Percentiles rank a stretch among this genome's conserved stretches.
phyloP scores from a whole-genome alignment of 2,329 filamentous ascomycete species.

The Mycosphaerella sp. region DNA sequence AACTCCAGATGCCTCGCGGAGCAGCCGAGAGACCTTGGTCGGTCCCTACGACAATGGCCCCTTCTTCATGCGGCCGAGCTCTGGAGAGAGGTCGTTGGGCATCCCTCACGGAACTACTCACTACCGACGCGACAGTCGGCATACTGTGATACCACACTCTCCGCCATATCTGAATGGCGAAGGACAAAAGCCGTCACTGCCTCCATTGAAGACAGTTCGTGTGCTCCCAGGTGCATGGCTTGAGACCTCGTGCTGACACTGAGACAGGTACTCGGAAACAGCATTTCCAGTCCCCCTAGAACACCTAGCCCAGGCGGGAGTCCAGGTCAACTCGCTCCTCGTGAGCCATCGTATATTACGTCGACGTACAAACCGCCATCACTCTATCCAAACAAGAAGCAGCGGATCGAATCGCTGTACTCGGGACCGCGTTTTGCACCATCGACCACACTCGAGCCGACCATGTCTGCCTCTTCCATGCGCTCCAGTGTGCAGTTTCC shows the following conservation, averaged over 20 bases:
- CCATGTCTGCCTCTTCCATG: constrained; percentile 6
- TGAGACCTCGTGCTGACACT: neutral
- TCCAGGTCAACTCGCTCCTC: constrained; percentile 27
- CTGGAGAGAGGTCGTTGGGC: constrained; percentile 9
- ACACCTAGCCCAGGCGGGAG: constrained; percentile 28
- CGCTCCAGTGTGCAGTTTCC: constrained; percentile 18
- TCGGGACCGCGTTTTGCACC: constrained; percentile 16
- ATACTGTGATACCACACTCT: constrained; percentile 25
- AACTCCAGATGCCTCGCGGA: constrained; percentile 30
- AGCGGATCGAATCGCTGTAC: constrained; percentile 20
- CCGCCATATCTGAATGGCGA: constrained; percentile 29
- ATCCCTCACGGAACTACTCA: constrained; percentile 10
- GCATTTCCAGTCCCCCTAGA: constrained; percentile 28
- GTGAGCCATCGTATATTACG: constrained; percentile 30
- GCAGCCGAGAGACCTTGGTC: constrained; percentile 27
- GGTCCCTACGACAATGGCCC: constrained; percentile 15
- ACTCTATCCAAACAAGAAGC: constrained; percentile 35
- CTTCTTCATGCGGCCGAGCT: constrained; percentile 1
- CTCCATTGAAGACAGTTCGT: constrained; percentile 33
- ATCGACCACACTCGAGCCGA: constrained; percentile 14
- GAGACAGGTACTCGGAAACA: constrained; percentile 28
- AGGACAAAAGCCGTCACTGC: constrained; percentile 30
- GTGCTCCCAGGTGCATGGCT: neutral
- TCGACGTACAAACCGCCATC: constrained; percentile 33
- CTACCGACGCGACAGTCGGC: constrained; percentile 22